phyloP scores from a whole-genome alignment of 2,329 filamentous ascomycete species.

The Fonsecaea pedrosoi region DNA sequence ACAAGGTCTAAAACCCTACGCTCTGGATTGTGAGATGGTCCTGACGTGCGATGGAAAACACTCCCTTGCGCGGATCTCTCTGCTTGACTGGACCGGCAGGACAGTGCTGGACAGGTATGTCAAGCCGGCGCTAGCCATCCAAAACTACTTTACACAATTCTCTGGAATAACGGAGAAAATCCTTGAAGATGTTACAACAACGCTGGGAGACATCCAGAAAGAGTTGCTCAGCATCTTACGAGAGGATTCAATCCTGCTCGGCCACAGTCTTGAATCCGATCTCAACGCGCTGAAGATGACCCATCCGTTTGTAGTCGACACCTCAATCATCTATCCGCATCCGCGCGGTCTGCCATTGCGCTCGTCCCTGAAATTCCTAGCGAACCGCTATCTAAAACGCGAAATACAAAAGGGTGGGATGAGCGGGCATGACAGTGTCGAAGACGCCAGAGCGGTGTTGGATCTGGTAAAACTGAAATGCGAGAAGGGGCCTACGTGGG shows the following conservation, averaged over 20 bases:
- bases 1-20: constrained; percentile 77
- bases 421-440: constrained; percentile 85
- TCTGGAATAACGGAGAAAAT: constrained; percentile 91
- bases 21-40: constrained; percentile 98
- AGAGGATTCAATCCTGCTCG: constrained; percentile 54
- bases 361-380: constrained; percentile 86
- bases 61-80: constrained; percentile 85
- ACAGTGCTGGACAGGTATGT: constrained; percentile 88
- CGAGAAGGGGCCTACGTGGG: constrained; percentile 88
- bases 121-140: constrained; percentile 85
- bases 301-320: constrained; percentile 94
- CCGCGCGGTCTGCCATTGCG: constrained; percentile 88
- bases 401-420: constrained; percentile 84
- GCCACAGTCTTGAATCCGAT: constrained; percentile 58
- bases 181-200: constrained; percentile 83
- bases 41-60: constrained; percentile 79
- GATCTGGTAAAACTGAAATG: constrained; percentile 96
- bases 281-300: constrained; percentile 82
- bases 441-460: constrained; percentile 88
- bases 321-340: constrained; percentile 86
- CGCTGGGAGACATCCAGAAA: constrained; percentile 79
- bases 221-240: constrained; percentile 73
- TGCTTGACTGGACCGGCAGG: constrained; percentile 82
- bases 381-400: constrained; percentile 81
- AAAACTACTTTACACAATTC: constrained; percentile 87